These are phyloP conservation scores for Amanita pseudoporphyria DNA, from an alignment of 768 basidiomycete genomes.

Conservation along the genomic window DNA sequence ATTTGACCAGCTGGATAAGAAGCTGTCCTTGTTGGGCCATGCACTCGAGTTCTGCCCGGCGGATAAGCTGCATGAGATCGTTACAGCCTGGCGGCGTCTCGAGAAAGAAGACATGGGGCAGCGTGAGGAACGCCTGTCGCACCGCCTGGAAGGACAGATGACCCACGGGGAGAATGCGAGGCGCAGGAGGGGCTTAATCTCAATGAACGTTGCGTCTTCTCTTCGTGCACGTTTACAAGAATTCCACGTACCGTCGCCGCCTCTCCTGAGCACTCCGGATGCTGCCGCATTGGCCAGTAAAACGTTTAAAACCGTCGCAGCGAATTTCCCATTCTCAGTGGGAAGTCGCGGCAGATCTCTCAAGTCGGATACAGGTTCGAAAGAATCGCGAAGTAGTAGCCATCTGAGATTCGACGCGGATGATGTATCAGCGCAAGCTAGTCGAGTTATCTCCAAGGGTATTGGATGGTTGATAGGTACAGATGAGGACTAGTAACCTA, in stretches of 20 bases:
- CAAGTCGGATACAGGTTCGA: conserved; percentile 32
- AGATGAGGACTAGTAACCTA: conserved; percentile 40
- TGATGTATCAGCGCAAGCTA: conserved; percentile 67
- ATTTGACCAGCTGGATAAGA: conserved; percentile 57
- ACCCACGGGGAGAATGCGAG: conserved; percentile 7
- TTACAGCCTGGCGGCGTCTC: conserved; percentile 65
- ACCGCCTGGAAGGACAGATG: conserved; percentile 17
- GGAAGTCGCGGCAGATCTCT: conserved; percentile 30
- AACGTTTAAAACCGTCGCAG: conserved; percentile 70
- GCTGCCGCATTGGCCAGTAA: conserved; percentile 71
- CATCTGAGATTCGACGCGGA: conserved; percentile 37
- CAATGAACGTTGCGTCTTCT: conserved; percentile 34
- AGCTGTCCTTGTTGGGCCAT: conserved; percentile 63
- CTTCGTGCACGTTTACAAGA: conserved; percentile 54
- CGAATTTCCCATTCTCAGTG: conserved; percentile 64
- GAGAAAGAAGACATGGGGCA: conserved; percentile 54
- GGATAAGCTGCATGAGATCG: conserved; percentile 69
- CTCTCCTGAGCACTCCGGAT: conserved; percentile 63
- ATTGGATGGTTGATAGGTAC: conserved; percentile 96
- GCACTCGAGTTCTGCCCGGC: conserved; percentile 83
- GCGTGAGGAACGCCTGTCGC: conserved; percentile 34
- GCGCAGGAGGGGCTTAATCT: conserved; percentile 9
- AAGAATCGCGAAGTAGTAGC: conserved; percentile 29
- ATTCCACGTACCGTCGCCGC: conserved; percentile 60
- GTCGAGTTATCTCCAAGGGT: conserved; percentile 74